phyloP scores from a whole-genome alignment of 2,329 filamentous ascomycete species.

The Fragosphaeria purpurea region DNA sequence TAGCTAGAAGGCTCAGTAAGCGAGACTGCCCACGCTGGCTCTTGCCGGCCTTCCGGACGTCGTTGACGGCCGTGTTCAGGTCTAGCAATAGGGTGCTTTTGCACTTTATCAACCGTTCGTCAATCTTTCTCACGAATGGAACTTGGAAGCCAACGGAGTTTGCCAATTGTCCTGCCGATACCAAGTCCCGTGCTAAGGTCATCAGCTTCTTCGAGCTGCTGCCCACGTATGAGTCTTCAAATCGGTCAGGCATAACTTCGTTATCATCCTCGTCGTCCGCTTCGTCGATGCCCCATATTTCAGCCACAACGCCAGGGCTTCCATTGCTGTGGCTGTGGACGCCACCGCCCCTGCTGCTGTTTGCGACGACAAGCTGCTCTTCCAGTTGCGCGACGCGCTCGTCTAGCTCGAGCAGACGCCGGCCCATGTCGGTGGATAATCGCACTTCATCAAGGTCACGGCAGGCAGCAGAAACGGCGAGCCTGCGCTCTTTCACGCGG shows the following conservation, averaged over 20 bases:
- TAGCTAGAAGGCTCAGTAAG: slow-evolving; percentile 39
- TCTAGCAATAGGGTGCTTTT: slow-evolving; percentile 48
- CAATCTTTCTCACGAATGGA: slow-evolving; percentile 40
- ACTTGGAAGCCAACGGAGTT: slow-evolving; percentile 35
- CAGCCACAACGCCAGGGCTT: neutral
- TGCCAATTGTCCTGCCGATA: slow-evolving; percentile 30
- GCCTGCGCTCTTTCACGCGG: slow-evolving; percentile 52
- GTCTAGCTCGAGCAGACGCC: slow-evolving; percentile 57
- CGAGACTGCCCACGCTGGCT: slow-evolving; percentile 29
- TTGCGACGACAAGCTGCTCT: slow-evolving; percentile 46
- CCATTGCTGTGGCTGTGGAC: neutral
- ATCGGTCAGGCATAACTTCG: slow-evolving; percentile 9
- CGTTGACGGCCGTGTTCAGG: slow-evolving; percentile 37
- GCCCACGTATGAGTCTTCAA: slow-evolving; percentile 22
- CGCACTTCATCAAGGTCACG: slow-evolving; percentile 58
- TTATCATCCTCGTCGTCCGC: slow-evolving; percentile 22
- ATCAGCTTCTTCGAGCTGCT: slow-evolving; percentile 38
- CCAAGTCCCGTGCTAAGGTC: slow-evolving; percentile 35
- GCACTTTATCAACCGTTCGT: slow-evolving; percentile 42
- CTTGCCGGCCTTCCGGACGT: slow-evolving; percentile 30
- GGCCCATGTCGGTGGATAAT: slow-evolving; percentile 49
- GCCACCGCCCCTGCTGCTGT: slow-evolving; percentile 16
- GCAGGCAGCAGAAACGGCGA: slow-evolving; percentile 53
- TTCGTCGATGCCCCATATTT: slow-evolving; percentile 13
- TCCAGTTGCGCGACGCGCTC: slow-evolving; percentile 55